phyloP scores from a whole-genome alignment of 441 rosid species.

The Kokia cookei region DNA sequence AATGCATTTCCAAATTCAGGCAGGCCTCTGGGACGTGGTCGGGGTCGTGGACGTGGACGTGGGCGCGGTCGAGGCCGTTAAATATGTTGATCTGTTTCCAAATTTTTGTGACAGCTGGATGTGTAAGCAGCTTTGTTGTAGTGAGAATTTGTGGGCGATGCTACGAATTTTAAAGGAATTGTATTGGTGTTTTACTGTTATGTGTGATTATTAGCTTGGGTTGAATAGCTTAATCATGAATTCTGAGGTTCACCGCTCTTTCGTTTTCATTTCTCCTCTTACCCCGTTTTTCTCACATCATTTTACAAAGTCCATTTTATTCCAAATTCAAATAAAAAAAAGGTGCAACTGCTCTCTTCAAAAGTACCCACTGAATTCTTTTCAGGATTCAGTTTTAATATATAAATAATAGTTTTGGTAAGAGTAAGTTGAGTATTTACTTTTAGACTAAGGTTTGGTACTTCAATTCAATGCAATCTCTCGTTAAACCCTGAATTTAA shows the following conservation, averaged over 20 bases:
- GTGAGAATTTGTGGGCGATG: slow-evolving; percentile 10
- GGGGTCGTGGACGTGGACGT: slow-evolving; percentile 94
- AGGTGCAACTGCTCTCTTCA: no score
- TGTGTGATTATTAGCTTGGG: not conserved
- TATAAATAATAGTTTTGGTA: not conserved
- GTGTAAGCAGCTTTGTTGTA: slow-evolving; percentile 25
- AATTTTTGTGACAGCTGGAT: slow-evolving; percentile 16
- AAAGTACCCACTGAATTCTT: no score
- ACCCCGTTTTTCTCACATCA: no score
- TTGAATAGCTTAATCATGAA: not conserved
- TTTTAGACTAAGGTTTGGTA: not conserved
- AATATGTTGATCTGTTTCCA: slow-evolving; percentile 5
- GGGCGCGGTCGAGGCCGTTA: slow-evolving; percentile 92
- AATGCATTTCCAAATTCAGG: slow-evolving; percentile 37
- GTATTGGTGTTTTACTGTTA: not conserved
- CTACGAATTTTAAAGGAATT: slow-evolving; percentile 11
- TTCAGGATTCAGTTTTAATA: no score
- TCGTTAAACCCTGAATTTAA: not conserved
- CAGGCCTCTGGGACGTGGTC: slow-evolving; percentile 76
- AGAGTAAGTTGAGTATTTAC: not conserved
- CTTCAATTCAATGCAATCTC: not conserved
- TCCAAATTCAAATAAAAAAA: no score
- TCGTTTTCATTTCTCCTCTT: no score
- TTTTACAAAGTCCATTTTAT: no score
- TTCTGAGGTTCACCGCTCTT: not conserved